These are phyloP conservation scores for Orobanche coerulescens DNA, from an alignment of 257 asterid genomes.

Conservation along the genomic window DNA sequence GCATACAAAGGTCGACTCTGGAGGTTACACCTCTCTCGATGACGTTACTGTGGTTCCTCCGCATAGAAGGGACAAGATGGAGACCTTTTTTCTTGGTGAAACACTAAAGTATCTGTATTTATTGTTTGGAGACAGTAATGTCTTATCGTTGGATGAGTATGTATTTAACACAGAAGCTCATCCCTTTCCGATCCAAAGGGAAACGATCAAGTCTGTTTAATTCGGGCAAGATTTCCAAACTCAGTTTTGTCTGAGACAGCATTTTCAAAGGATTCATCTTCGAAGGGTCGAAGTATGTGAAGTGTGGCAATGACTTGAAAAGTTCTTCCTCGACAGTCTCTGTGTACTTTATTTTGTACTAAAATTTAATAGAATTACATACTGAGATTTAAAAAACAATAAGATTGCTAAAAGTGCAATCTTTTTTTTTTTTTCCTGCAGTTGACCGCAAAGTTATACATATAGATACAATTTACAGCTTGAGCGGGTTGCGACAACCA, in stretches of 20 bases:
- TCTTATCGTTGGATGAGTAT: conserved; percentile 73
- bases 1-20: conserved; percentile 66
- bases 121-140: conserved; percentile 45
- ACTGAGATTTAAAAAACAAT: conserved; percentile 8
- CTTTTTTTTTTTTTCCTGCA: conserved; percentile 9
- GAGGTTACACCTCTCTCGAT: conserved; percentile 85
- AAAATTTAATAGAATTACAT: conserved; percentile 19
- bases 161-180: conserved; percentile 96
- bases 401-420: conserved; percentile 14
- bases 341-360: conserved; percentile 22
- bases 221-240: conserved; percentile 7
- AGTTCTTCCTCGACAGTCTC: conserved; percentile 16
- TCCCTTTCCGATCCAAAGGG: conserved; percentile 63
- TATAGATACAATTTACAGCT: conserved; percentile 24
- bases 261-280: conserved; percentile 17
- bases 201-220: conserved; percentile 25
- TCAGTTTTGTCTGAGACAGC: conserved; percentile 12
- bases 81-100: conserved; percentile 90
- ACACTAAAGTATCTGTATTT: conserved; percentile 83
- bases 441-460: conserved; percentile 18
- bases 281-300: conserved; percentile 3
- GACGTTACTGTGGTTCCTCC: conserved; percentile 83
- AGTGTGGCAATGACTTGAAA: conserved; percentile 19
- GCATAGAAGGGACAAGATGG: conserved; percentile 88
- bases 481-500: conserved; percentile 13